A percentile compares a stretch with the other conserved stretches of the same genome.
These are phyloP conservation scores for Paraphaeosphaeria minitans DNA, from an alignment of 2,329 filamentous ascomycete species.

Conservation along the genomic window DNA sequence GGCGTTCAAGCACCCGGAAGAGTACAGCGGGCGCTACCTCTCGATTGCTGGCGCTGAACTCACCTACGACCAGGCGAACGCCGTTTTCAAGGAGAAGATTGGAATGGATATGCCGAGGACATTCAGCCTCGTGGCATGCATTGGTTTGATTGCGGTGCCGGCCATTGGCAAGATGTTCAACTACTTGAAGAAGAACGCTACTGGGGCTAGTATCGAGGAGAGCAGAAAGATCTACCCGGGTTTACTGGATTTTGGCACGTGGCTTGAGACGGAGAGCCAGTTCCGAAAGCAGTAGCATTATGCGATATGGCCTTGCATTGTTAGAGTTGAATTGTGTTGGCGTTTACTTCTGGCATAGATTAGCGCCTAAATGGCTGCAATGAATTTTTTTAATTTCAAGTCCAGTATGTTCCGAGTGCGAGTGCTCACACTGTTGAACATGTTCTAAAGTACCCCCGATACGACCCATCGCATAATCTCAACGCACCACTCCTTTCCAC, in stretches of 20 bases:
- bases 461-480: background rate
- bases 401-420: background rate
- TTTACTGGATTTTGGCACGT: conserved; percentile 51
- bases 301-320: background rate
- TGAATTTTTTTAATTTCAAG: background rate
- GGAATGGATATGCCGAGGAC: conserved; percentile 49
- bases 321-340: background rate
- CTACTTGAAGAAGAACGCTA: conserved; percentile 53
- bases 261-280: conserved; percentile 52
- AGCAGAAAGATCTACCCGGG: conserved; percentile 49
- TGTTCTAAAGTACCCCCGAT: background rate
- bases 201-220: conserved; percentile 48
- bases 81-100: conserved; percentile 51
- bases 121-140: conserved; percentile 41
- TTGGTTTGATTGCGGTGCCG: conserved; percentile 41
- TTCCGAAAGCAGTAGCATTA: conserved; percentile 15
- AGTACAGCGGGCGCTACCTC: conserved; percentile 49
- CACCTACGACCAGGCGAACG: conserved; percentile 47
- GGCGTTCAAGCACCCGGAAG: conserved; percentile 51
- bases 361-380: background rate
- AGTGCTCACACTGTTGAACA: background rate
- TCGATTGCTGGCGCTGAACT: conserved; percentile 58
- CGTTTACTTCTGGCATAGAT: background rate
- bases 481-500: background rate
- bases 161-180: conserved; percentile 51